Evolutionary conservation across 1,284 basidiomycete species (phyloP), one percentile per base, ranked within the genome.

Genomic region (Chalciporus sp.): DNA sequence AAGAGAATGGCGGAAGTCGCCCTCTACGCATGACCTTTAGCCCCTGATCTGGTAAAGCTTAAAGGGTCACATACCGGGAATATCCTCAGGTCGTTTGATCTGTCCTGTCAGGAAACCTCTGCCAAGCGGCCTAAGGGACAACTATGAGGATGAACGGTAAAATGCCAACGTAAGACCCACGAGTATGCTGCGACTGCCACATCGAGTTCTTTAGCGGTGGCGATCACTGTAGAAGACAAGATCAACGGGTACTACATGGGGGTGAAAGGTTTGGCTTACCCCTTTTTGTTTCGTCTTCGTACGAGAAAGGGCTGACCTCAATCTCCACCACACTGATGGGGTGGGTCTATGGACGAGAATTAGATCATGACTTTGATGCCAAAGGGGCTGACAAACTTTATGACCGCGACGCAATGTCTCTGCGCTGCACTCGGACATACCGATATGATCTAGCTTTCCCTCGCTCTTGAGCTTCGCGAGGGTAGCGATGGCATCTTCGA

Each of bases 111-210:
- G 68, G 64, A 87, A 78, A 1, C 86, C 86, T 43, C 74, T 71
- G 9, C 83, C 84, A 14, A 86, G 75, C 0, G 84, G 85, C 2
- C 76, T 78, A 53, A n/a, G 42, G 45, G 9, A 42, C 17, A 9
- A 31, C 53, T 23, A 37, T 41, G 33, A 42, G 45, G 42, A 14
- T 3, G 39, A 9, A 19, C 6, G 29, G n/a, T n/a, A n/a, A 23
- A 37, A 33, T n/a, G 1, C 10, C 19, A 14, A 47, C 4, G n/a
- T 31, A 40, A 27, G 28, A 59, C 72, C 37, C 47, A 76, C 63
- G 77, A 79, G 64, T 88, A 88, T 27, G 78, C 81, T 10, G 79
- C 69, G 49, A 87, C 74, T 16, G 83, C 72, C 35, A 83, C 71
- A 2, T 73, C 71, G 16, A 81, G 72, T 54, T 83, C 76, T 28